Base-by-base conservation (phyloP, 2,329 filamentous ascomycete species). In the Laburnicola sp. region DNA sequence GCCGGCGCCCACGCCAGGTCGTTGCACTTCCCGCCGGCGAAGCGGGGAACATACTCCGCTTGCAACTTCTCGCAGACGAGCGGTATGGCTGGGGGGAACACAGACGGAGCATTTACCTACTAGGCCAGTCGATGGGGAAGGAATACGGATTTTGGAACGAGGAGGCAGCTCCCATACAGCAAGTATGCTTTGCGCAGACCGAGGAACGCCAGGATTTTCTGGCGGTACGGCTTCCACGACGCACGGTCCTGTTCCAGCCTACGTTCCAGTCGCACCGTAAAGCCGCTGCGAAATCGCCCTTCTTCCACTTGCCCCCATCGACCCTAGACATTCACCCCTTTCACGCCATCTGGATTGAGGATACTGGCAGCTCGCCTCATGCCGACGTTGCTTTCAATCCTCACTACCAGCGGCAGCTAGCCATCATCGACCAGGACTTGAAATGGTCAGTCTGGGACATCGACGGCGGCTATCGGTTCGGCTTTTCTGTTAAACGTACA, bases 401-500 rank as follows among this genome's bases (percentile, higher is more conserved):
- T 0, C 82, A 74, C 67, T 82, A 77, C 51, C 72, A 76, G 11
- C 80, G 83, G 1, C 85, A 88, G 60, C 72, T 91, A 45, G 85
- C 79, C 11, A 75, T 91, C 25, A 76, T 91, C 16, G 86, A 91
- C 60, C 77, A 83, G 45, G 74, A 74, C 30, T 87, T 87, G 1
- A 76, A 75, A 50, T 92, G 88, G 88, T 84, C 76, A 37, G 69
- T 90, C 3, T 90, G 86, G 84, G 79, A 87, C 53, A 73, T 87
- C 23, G 58, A 66, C 25, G 59, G 62, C 36, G 50, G 50, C 7
- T 54, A 58, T 21, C 65, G 34, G 47, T 54, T 61, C 9, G 75
- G 73, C 23, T 47, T 75, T 64, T 54, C 52, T 9, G 63, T 68
- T 51, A 56, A 71, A 16, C 63, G 68, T 8, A 64, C 69, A 22